Percentiles rank a stretch among this genome's conserved stretches.
Evolutionary conservation across 345 rosid species (phyloP).

Genomic region (Citrus maxima): DNA sequence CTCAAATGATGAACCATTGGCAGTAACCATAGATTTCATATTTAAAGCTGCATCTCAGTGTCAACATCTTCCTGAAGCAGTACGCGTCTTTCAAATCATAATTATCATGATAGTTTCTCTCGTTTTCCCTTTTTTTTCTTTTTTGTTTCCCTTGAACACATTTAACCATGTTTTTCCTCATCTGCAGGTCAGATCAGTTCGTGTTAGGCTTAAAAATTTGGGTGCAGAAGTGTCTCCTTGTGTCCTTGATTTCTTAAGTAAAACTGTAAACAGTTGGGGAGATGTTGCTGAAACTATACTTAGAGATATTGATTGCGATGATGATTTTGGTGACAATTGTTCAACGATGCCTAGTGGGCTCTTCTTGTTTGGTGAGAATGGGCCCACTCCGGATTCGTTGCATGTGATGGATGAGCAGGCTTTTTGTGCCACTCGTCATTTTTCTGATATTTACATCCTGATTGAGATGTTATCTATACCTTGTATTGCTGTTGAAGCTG

Average conservation of each 20-base stretch:
- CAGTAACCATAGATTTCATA: slow-evolving; percentile 77
- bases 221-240: slow-evolving; percentile 77
- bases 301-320: slow-evolving; percentile 78
- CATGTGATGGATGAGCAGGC: slow-evolving; percentile 54
- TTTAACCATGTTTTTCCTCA: slow-evolving; percentile 15
- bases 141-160: background rate
- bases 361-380: slow-evolving; percentile 68
- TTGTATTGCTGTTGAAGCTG: slow-evolving; percentile 81
- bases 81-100: slow-evolving; percentile 32
- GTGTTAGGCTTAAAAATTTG: slow-evolving; percentile 72
- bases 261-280: slow-evolving; percentile 83
- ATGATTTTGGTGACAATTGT: slow-evolving; percentile 54
- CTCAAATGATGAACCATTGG: slow-evolving; percentile 73
- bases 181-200: slow-evolving; percentile 79
- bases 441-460: slow-evolving; percentile 83
- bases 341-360: slow-evolving; percentile 43
- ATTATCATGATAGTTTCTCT: background rate
- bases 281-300: slow-evolving; percentile 82
- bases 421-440: slow-evolving; percentile 41
- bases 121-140: no score
- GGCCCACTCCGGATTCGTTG: slow-evolving; percentile 47
- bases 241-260: slow-evolving; percentile 82
- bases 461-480: slow-evolving; percentile 93
- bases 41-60: slow-evolving; percentile 89
- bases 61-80: slow-evolving; percentile 91